Evolutionary conservation across 2,329 filamentous ascomycete genomes (phyloP), one percentile per base, ranked within the genome.

Genomic region (Neonectria neomacrospora): DNA sequence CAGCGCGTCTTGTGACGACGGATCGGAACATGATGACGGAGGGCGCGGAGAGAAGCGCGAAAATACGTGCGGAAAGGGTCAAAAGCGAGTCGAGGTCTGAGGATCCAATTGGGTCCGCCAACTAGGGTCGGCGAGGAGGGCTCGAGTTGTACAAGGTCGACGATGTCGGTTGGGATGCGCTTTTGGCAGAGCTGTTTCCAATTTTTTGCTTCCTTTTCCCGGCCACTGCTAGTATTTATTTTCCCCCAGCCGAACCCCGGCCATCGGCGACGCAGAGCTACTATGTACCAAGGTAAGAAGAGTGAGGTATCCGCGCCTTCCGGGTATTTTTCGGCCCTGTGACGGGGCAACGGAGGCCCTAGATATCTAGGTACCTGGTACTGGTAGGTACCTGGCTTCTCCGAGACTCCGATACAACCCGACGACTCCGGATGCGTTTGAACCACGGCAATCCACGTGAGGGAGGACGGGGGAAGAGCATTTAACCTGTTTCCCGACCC

Each of bases 21-120:
- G 70, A 63, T 70, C 70, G 70, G 68, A 72, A 65, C 70, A 72
- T 72, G 70, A 70, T 70, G 70, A 39, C 37, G n/a, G 34, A n/a
- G 12, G 23, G 20, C 34, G 37, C 58, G 58, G 58, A 51, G 52
- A 55, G 52, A 61, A 61, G 34, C 50, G 68, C 57, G 61, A 65
- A 63, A 67, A 37, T 51, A 54, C 51, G 56, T 26, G 23, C 3
- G 6, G 6, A 26, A 26, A 42, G 47, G 34, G 52, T 18, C n/a
- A 20, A 41, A 18, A 41, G 8, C 14, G 4, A 20, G 8, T 18
- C 11, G 30, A 41, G 41, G 39, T 26, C 26, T 26, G 52, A 30
- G 51, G 42, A 45, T 54, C 63, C 65, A 71, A 70, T 70, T 68
- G 62, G 56, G 48, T 56, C 44, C 39, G 52, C 39, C 30, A 22